phyloP scores from a whole-genome alignment of 2,329 filamentous ascomycete genomes.

The Mariannaea elegans region DNA sequence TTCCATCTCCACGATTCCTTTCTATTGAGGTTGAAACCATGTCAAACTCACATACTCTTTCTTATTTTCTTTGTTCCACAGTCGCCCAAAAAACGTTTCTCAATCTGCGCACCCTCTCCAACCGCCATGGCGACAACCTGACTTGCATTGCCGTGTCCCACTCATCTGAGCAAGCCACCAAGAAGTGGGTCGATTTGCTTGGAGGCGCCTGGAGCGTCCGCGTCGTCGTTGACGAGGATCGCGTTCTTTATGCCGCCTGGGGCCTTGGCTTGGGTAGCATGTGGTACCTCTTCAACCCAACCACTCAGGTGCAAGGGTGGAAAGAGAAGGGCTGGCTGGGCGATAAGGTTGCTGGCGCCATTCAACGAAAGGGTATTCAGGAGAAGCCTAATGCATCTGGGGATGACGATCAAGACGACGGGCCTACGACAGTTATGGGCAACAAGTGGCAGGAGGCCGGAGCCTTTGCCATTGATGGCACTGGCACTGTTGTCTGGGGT shows the following conservation, averaged over 20 bases:
- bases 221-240: constrained; percentile 64
- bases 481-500: constrained; percentile 60
- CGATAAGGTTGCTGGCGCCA: constrained; percentile 57
- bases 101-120: constrained; percentile 62
- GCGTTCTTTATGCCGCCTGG: constrained; percentile 67
- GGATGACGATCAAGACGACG: constrained; percentile 43
- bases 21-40: not conserved
- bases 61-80: constrained; percentile 31
- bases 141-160: constrained; percentile 68
- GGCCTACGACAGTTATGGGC: constrained; percentile 56
- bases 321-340: constrained; percentile 65
- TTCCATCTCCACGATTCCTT: constrained; percentile 8
- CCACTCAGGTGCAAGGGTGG: constrained; percentile 61
- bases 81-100: constrained; percentile 67
- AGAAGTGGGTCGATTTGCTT: constrained; percentile 65
- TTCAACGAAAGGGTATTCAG: constrained; percentile 49
- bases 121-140: constrained; percentile 57
- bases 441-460: constrained; percentile 67
- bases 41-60: not conserved
- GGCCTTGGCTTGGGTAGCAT: constrained; percentile 61
- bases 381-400: constrained; percentile 17
- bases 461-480: constrained; percentile 60
- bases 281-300: constrained; percentile 64
- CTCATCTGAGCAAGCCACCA: constrained; percentile 63
- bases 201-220: constrained; percentile 66